Conservation (phyloP, 148 eudicot species). For the Persicaria tinctoria region DNA sequence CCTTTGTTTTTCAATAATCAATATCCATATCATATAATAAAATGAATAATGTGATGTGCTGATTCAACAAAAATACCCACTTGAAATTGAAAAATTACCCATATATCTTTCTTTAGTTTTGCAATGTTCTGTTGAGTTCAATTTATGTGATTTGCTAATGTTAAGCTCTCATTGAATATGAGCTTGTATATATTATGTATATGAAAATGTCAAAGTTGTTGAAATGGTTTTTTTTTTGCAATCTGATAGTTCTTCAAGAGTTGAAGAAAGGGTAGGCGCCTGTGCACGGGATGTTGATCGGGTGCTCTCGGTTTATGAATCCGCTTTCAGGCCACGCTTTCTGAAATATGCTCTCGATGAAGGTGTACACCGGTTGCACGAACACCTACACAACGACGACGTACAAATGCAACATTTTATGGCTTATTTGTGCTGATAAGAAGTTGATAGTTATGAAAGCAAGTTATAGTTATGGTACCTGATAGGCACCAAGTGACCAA, state of each 20-base stretch:
- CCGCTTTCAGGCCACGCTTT: constrained; percentile 34
- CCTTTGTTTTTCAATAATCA: too few species aligned
- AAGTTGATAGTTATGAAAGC: neutral
- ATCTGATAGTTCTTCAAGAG: constrained; percentile 2
- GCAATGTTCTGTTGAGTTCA: neutral
- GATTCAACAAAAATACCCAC: neutral
- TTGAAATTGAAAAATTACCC: neutral
- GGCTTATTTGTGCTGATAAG: constrained; percentile 13
- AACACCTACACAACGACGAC: constrained; percentile 28
- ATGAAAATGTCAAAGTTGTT: neutral
- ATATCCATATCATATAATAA: too few species aligned
- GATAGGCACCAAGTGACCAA: neutral
- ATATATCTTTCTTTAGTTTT: neutral
- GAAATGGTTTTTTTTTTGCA: neutral
- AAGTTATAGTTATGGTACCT: too few species aligned
- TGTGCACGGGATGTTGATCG: constrained; percentile 25
- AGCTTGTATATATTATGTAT: too few species aligned
- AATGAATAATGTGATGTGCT: neutral
- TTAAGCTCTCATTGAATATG: neutral
- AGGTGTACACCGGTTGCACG: constrained; percentile 38
- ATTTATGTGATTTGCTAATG: neutral
- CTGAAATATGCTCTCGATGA: constrained; percentile 31
- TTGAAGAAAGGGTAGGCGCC: constrained; percentile 16
- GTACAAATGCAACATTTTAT: neutral
- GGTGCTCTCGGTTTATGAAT: constrained; percentile 31